Base-by-base conservation (phyloP, 2,329 filamentous ascomycete species). In the Fusarium odoratissimum region DNA sequence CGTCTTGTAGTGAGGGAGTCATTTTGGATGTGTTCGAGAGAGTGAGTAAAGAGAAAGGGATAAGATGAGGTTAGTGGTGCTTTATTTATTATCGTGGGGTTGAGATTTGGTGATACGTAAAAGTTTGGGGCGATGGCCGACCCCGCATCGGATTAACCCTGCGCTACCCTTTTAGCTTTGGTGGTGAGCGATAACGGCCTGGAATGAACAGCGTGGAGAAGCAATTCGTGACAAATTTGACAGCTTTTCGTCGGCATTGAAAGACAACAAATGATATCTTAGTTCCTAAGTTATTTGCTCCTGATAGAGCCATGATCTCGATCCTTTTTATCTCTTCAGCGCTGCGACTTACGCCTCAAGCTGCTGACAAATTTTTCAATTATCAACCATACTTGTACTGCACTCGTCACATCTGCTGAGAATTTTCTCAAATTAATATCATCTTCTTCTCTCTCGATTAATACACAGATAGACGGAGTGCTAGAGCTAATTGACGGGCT, bases 1-100 rank as follows among this genome's bases (percentile, higher is more conserved):
- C 79, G 37, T 76, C 71, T 62, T 79, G 55, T 56, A 83, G 78
- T 28, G 68, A 68, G 30, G 76, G 67, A 45, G 78, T 71, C 78
- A 80, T 80, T 42, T n/a, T n/a, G n/a, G n/a, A n/a, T n/a, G n/a
- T n/a, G n/a, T n/a, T n/a, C n/a, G n/a, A n/a, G n/a, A n/a, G n/a
- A n/a, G n/a, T n/a, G n/a, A n/a, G n/a, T n/a, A n/a, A n/a, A n/a
- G n/a, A n/a, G n/a, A n/a, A n/a, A n/a, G n/a, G n/a, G n/a, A n/a
- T n/a, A n/a, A n/a, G n/a, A n/a, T n/a, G n/a, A n/a, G n/a, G n/a
- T n/a, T n/a, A n/a, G n/a, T n/a, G n/a, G n/a, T n/a, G n/a, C n/a
- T n/a, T n/a, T n/a, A n/a, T n/a, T n/a, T n/a, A n/a, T n/a, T n/a
- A n/a, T 38, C 62, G 70, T 72, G 65, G 60, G 65, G 66, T 68